Conservation (phyloP, 495 filamentous ascomycete species). For the Annulohypoxylon moriforme region DNA sequence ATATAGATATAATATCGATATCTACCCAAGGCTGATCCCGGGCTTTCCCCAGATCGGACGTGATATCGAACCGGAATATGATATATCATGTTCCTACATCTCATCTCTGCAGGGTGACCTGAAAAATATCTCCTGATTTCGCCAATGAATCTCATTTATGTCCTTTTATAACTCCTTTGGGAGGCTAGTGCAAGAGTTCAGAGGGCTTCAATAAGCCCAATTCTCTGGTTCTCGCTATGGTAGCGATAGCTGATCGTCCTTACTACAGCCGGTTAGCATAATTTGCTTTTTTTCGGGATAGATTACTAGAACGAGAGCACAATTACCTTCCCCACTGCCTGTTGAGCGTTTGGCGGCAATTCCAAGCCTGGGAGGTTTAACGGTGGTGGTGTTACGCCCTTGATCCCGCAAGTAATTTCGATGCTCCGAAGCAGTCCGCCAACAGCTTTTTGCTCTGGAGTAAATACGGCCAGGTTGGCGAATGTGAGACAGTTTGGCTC, state of each 20-base stretch:
- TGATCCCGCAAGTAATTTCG: constrained; percentile 52
- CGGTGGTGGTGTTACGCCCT: constrained; percentile 39
- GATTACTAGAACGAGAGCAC: not conserved
- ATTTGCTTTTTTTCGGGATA: constrained; percentile 25
- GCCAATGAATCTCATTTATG: constrained; percentile 15
- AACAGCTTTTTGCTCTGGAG: constrained; percentile 50
- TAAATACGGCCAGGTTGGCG: constrained; percentile 56
- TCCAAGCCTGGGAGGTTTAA: constrained; percentile 43
- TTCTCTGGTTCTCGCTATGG: not conserved
- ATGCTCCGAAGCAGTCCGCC: constrained; percentile 53
- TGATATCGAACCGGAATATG: constrained; percentile 5
- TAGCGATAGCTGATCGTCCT: not conserved
- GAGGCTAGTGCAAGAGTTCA: not conserved
- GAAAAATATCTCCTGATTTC: constrained; percentile 1
- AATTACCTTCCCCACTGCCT: constrained; percentile 41
- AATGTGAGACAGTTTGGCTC: constrained; percentile 52
- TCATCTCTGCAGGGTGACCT: constrained; percentile 1
- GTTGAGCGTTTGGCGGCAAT: constrained; percentile 37
- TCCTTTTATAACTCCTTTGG: not conserved
- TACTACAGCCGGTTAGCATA: constrained; percentile 21
- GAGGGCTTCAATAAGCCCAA: not conserved
- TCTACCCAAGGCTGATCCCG: constrained; percentile 1
- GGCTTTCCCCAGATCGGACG: not conserved
- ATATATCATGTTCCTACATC: constrained; percentile 16
- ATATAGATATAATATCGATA: not conserved